Conservation (phyloP, 2,329 filamentous ascomycete genomes). For the Nemania bipapillata region DNA sequence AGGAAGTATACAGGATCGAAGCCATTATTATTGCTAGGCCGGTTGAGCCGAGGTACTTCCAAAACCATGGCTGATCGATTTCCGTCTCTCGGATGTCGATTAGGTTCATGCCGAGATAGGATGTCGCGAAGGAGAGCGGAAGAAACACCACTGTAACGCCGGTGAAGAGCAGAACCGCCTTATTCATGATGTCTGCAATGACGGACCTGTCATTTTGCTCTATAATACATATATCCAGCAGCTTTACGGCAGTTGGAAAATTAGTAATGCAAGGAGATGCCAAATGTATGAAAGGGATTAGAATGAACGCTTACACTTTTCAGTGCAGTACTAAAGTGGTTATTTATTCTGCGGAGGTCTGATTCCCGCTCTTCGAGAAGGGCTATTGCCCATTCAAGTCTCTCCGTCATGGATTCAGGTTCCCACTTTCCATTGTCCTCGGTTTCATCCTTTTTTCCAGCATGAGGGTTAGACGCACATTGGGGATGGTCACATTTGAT, state of each 20-base stretch:
- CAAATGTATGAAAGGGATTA: background rate
- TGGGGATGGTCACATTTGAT: background rate
- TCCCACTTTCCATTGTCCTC: background rate
- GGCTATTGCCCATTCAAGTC: conserved; percentile 26
- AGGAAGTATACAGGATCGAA: conserved; percentile 12
- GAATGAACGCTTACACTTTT: conserved; percentile 10
- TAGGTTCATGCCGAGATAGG: conserved; percentile 22
- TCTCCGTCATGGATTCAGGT: conserved; percentile 19
- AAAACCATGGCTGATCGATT: conserved; percentile 14
- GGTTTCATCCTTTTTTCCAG: background rate
- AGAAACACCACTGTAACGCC: conserved; percentile 25
- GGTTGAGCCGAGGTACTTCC: conserved; percentile 21
- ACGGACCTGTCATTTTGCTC: conserved; percentile 29
- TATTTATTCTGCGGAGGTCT: conserved; percentile 15
- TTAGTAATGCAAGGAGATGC: background rate
- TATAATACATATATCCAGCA: conserved; percentile 21
- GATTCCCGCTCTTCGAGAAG: conserved; percentile 12
- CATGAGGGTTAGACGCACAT: background rate
- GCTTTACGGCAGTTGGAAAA: background rate
- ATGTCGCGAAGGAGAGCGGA: conserved; percentile 18
- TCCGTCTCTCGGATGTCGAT: conserved; percentile 12
- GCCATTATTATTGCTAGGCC: conserved; percentile 5
- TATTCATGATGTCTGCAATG: conserved; percentile 22
- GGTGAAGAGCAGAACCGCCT: conserved; percentile 26
- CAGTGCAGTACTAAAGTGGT: conserved; percentile 5